Percentiles rank a stretch among this genome's conserved stretches.
Evolutionary conservation across 352 stramenopile genomes (phyloP).

Genomic region (Phytophthora citricola): DNA sequence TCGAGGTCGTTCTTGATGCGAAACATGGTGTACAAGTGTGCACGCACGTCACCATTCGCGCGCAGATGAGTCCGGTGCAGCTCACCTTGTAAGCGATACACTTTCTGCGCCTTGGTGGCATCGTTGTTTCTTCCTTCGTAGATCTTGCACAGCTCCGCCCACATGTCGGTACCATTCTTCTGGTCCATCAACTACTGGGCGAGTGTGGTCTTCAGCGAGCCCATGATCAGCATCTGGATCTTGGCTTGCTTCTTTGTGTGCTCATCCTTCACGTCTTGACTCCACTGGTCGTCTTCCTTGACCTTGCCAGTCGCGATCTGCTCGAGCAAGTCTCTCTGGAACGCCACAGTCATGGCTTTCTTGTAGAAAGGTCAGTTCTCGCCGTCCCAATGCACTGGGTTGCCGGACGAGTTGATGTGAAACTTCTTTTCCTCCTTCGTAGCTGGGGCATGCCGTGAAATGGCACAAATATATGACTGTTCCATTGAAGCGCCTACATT

Average conservation of each 20-base stretch:
- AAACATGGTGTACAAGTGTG: conserved; percentile 3
- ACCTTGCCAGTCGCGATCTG: conserved; percentile 3
- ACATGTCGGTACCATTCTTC: conserved; percentile 2
- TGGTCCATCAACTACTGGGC: conserved; percentile 13
- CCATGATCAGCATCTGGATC: conserved; percentile 16
- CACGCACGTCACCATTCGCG: not conserved
- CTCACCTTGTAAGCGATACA: conserved; percentile 5
- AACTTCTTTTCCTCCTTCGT: not conserved
- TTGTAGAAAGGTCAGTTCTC: conserved; percentile 27
- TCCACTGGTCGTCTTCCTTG: not conserved
- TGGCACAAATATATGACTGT: too few species aligned
- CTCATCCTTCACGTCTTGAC: conserved; percentile 13
- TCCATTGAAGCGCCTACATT: too few species aligned
- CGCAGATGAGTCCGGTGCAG: conserved; percentile 7
- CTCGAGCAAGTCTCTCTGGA: conserved; percentile 5
- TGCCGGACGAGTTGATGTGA: conserved; percentile 5
- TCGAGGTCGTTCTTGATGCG: conserved; percentile 7
- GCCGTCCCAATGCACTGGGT: conserved; percentile 12
- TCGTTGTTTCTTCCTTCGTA: conserved; percentile 10
- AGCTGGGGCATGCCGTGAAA: too few species aligned
- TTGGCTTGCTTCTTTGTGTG: conserved; percentile 11
- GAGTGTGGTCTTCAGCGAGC: conserved; percentile 13
- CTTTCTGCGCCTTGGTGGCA: conserved; percentile 12
- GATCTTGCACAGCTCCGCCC: not conserved
- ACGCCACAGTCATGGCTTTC: conserved; percentile 7